Base-by-base conservation (phyloP, 371 early-diverging fungal species). In the Circinella umbellata region DNA sequence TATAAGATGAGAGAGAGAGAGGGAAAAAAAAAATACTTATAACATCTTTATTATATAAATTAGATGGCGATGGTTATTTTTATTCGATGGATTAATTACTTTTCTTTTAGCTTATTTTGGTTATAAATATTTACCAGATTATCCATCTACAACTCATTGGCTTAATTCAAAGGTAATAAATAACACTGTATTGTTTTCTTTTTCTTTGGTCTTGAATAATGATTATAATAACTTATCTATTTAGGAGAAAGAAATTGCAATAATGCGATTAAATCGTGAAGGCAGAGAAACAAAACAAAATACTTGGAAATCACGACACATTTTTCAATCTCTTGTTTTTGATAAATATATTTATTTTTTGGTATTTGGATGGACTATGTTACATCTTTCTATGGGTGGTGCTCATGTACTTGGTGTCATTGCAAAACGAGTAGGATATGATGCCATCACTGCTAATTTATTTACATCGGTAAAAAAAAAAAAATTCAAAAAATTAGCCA, bases 31-130 rank as follows among this genome's bases (percentile, higher is more conserved):
- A n/a, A 13, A 14, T 1, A 51, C 3, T 51, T 51, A 13, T 51
- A 13, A 13, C 2, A 15, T 8, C 4, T 51, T 51, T 5, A 51
- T 51, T n/a, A n/a, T n/a, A 17, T 14, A n/a, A n/a, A 13, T 18
- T 73, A 83, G 84, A 3, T 84, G 84, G 84, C 72, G 84, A 14
- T 84, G 84, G 84, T 76, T 81, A 75, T 84, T 84, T 68, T 7
- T 80, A 4, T 73, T 84, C 66, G 80, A 81, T 61, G 81, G 77
- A 0, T 49, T 46, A 18, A 46, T 84, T 36, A 84, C 84, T 10
- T 49, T 71, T 0, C 11, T 79, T 0, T 66, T 84, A 7, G 78
- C 80, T 0, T 53, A 18, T 8, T 68, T 76, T 42, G 84, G 84
- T 0, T 75, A 76, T 35, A 48, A 61, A 14, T 76, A 72, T 57